Base-by-base conservation (phyloP, 208 protist species). In the Leishmania gerbilli region DNA sequence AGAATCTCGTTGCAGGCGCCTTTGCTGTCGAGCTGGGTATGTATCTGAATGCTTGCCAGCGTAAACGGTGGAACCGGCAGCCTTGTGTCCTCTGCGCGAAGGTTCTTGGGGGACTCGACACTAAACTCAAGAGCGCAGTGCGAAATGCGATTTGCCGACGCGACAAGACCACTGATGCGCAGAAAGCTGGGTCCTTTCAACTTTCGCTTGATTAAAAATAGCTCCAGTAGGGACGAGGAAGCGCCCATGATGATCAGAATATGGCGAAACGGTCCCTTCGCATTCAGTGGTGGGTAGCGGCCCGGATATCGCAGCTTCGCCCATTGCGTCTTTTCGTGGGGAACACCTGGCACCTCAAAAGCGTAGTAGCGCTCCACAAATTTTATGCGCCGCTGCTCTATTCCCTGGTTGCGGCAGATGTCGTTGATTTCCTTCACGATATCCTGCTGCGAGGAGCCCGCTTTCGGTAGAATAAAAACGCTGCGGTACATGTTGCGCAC, bases 101-200 rank as follows among this genome's bases (percentile, higher is more conserved):
- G 76, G 19, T 79, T 75, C 75, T 98, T 98, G 1, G 95, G 93
- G 1, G 87, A 91, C 51, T 94, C 84, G 27, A 96, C 87, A 31
- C 81, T 72, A 80, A 96, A 96, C 80, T 99, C 95, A 27, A 94
- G 56, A 40, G 92, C 85, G 85, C 92, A 98, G 82, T 98, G 97
- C 8, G 96, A 96, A 40, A 98, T 82, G 53, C 84, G 92, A 11
- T 82, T 81, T 31, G 80, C 71, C 17, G 86, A 82, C 4, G 79
- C 68, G n/a, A 80, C 67, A 56, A 92, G 83, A 27, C 85, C 82
- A 1, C 74, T 62, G 15, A 99, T 78, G 8, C 78, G 75, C 55
- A 99, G 78, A 88, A 95, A 99, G 79, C 86, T 95, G 31, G 98
- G 98, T 2, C 98, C 98, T 93, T 96, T 99, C 21, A 99, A 83